Conservation (phyloP, 176 grass and related monocot species). For the Carex parvula region DNA sequence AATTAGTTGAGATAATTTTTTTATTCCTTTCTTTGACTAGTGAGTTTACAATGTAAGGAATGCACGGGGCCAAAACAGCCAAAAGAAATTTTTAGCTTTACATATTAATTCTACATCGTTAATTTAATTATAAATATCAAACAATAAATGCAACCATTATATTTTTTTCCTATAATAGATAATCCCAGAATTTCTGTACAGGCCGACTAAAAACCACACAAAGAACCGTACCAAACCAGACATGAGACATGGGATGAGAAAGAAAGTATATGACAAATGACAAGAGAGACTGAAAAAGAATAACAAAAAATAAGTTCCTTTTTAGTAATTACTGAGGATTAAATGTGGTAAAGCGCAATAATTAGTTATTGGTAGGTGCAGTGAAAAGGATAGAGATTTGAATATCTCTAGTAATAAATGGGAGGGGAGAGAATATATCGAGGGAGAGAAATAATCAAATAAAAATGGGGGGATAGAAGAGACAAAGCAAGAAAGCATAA, state of each 20-base stretch:
- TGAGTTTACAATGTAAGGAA: not conserved
- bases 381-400: constrained; percentile 2
- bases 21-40: not conserved
- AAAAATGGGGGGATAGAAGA: constrained; percentile 19
- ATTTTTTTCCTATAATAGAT: constrained; percentile 3
- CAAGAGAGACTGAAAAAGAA: constrained; percentile 2
- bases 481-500: constrained; percentile 21
- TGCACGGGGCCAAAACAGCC: not conserved
- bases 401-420: constrained; percentile 25
- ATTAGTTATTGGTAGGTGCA: constrained; percentile 18
- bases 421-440: constrained; percentile 25
- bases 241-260: not conserved
- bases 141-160: constrained; percentile 11
- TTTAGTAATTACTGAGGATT: constrained; percentile 22
- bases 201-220: not conserved
- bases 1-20: constrained; percentile 3
- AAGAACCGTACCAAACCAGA: not conserved
- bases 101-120: not conserved
- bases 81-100: not conserved
- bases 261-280: not conserved
- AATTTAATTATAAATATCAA: not conserved
- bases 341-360: constrained; percentile 15
- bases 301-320: not conserved
- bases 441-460: not conserved
- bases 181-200: not conserved